Percentiles rank a stretch among this genome's conserved stretches.
Conservation (phyloP, 352 stramenopile species). For the Thalassiosira mediterranea region DNA sequence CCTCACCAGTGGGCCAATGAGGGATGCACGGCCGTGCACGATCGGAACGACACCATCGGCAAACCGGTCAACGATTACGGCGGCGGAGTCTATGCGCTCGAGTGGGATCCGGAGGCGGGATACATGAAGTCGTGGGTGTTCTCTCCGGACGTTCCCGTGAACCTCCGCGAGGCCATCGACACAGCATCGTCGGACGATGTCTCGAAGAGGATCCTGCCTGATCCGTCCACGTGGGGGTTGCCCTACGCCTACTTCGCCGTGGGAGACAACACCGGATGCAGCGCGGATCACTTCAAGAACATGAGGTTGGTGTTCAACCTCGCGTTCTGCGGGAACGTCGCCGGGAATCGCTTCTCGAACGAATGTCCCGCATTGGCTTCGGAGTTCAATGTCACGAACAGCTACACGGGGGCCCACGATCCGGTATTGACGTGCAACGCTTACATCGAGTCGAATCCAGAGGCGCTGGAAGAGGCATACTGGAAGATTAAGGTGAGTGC, state of each 20-base stretch:
- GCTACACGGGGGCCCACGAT: constrained; percentile 32
- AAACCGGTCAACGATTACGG: constrained; percentile 75
- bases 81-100: constrained; percentile 77
- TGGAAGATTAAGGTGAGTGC: constrained; percentile 75
- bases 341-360: constrained; percentile 74
- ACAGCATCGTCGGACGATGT: constrained; percentile 42
- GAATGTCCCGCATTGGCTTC: constrained; percentile 70
- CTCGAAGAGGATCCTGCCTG: constrained; percentile 59
- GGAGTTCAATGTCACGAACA: constrained; percentile 56
- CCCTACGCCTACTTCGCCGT: constrained; percentile 84
- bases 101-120: constrained; percentile 78
- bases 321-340: constrained; percentile 80
- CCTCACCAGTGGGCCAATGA: constrained; percentile 84
- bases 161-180: constrained; percentile 64
- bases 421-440: constrained; percentile 73
- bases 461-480: constrained; percentile 74
- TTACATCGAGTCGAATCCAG: constrained; percentile 74
- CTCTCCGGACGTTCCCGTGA: constrained; percentile 64
- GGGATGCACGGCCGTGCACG: constrained; percentile 75
- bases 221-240: constrained; percentile 71
- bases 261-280: constrained; percentile 67
- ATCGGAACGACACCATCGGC: constrained; percentile 66
- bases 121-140: constrained; percentile 84
- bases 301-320: constrained; percentile 83
- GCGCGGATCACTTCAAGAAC: constrained; percentile 76